Percentiles rank a stretch among this genome's conserved stretches.
These are phyloP conservation scores for Diaporthe batatas DNA, from an alignment of 2,329 filamentous ascomycete species.

Conservation along the genomic window DNA sequence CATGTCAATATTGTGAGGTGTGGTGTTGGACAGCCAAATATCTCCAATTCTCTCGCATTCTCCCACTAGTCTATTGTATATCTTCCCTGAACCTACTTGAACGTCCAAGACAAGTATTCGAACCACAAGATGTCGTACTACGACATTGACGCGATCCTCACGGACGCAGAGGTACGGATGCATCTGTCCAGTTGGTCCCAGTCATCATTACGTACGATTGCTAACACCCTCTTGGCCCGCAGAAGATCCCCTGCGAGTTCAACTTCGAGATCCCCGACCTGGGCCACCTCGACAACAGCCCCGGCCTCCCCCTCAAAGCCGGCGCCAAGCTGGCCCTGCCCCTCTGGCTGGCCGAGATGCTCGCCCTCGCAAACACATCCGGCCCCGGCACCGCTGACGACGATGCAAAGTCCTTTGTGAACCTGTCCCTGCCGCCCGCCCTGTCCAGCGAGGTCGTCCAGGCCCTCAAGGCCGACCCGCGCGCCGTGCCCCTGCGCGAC, in stretches of 20 bases:
- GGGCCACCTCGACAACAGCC: conserved; percentile 89
- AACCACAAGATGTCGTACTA: conserved; percentile 78
- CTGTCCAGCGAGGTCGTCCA: conserved; percentile 86
- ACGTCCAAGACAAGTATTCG: not conserved
- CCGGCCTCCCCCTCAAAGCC: conserved; percentile 77
- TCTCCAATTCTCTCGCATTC: not conserved
- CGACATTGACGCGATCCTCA: conserved; percentile 86
- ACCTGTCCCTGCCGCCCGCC: conserved; percentile 83
- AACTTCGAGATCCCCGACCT: conserved; percentile 89
- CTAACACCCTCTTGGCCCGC: conserved; percentile 25
- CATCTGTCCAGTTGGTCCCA: not conserved
- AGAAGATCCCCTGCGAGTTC: conserved; percentile 98
- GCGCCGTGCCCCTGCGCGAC: conserved; percentile 84
- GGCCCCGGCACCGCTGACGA: conserved; percentile 52
- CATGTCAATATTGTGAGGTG: conserved; percentile 16
- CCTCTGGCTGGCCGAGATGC: conserved; percentile 95
- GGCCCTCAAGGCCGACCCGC: conserved; percentile 90
- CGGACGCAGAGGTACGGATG: conserved; percentile 78
- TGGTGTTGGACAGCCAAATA: not conserved
- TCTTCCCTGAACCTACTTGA: not conserved
- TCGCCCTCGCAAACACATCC: conserved; percentile 75
- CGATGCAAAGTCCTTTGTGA: conserved; percentile 72
- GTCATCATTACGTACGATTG: not conserved
- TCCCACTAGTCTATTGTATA: not conserved
- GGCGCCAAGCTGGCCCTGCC: conserved; percentile 87